Percentiles rank a stretch among this genome's conserved stretches.
Evolutionary conservation across 1,139 yeast species (phyloP).

Genomic region (Protomyces arabidopsidicola): DNA sequence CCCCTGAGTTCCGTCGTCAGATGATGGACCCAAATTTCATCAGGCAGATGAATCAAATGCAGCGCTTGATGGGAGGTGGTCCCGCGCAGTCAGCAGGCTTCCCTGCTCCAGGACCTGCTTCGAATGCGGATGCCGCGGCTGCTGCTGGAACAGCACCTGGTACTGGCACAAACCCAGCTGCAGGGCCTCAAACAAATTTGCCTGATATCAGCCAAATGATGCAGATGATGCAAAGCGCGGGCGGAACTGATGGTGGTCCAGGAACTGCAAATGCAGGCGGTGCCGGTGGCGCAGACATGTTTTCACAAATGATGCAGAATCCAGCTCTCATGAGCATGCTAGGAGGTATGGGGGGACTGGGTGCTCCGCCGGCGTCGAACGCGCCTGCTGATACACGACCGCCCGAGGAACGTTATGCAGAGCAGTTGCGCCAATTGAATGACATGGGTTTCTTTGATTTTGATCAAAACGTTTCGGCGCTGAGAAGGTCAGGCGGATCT

Average conservation of each 20-base stretch:
- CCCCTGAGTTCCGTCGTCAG: slow-evolving; percentile 80
- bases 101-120: slow-evolving; percentile 36
- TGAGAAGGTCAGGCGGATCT: slow-evolving; percentile 92
- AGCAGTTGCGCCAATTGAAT: slow-evolving; percentile 85
- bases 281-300: slow-evolving; percentile 34
- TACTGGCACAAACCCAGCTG: slow-evolving; percentile 30
- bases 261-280: background rate
- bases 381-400: slow-evolving; percentile 71
- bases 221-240: slow-evolving; percentile 32
- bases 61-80: slow-evolving; percentile 49
- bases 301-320: slow-evolving; percentile 66
- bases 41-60: slow-evolving; percentile 75
- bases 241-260: slow-evolving; percentile 14
- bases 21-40: slow-evolving; percentile 48
- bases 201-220: slow-evolving; percentile 31
- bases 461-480: slow-evolving; percentile 83
- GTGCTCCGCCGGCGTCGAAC: slow-evolving; percentile 26
- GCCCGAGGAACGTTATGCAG: slow-evolving; percentile 89
- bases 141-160: slow-evolving; percentile 16
- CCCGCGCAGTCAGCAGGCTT: slow-evolving; percentile 33
- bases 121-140: slow-evolving; percentile 46
- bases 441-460: slow-evolving; percentile 96
- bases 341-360: slow-evolving; percentile 37
- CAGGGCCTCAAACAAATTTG: slow-evolving; percentile 27
- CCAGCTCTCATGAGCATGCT: slow-evolving; percentile 60